These are phyloP conservation scores for Barnettozyma sucrosica DNA, from an alignment of 805 yeast species.

Conservation along the genomic window DNA sequence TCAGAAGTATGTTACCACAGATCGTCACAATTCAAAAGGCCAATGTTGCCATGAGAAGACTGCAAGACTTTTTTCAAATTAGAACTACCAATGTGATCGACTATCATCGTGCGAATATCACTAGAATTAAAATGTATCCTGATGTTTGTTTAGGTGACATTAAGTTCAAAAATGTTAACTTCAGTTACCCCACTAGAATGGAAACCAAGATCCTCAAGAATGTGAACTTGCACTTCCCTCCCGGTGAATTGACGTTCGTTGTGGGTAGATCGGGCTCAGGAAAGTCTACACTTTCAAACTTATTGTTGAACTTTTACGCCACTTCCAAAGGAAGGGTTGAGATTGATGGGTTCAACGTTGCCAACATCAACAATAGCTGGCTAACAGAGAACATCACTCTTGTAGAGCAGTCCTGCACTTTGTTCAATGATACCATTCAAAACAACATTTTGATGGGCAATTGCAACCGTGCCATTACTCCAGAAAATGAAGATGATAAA, in stretches of 20 bases:
- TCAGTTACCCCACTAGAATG: constrained; percentile 57
- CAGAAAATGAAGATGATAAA: constrained; percentile 14
- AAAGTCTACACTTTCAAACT: constrained; percentile 70
- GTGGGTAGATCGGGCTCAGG: constrained; percentile 93
- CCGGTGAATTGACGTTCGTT: constrained; percentile 49
- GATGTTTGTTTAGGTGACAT: constrained; percentile 42
- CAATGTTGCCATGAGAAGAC: constrained; percentile 52
- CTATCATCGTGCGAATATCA: constrained; percentile 9
- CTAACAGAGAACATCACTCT: constrained; percentile 58
- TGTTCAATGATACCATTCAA: constrained; percentile 58
- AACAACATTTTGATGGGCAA: constrained; percentile 59
- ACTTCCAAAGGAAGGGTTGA: constrained; percentile 47
- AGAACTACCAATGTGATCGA: constrained; percentile 10
- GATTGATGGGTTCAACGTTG: constrained; percentile 49
- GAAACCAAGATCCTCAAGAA: constrained; percentile 40
- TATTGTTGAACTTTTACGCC: constrained; percentile 56
- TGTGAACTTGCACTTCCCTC: constrained; percentile 40
- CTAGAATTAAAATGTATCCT: constrained; percentile 21
- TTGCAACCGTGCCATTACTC: background rate
- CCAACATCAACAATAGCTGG: constrained; percentile 42
- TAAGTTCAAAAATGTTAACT: constrained; percentile 48
- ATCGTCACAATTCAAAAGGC: constrained; percentile 66
- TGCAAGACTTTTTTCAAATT: constrained; percentile 36
- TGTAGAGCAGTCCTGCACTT: constrained; percentile 63
- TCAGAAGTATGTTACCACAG: constrained; percentile 51